phyloP scores from a whole-genome alignment of 495 filamentous ascomycete genomes.

The Thozetella sp. region DNA sequence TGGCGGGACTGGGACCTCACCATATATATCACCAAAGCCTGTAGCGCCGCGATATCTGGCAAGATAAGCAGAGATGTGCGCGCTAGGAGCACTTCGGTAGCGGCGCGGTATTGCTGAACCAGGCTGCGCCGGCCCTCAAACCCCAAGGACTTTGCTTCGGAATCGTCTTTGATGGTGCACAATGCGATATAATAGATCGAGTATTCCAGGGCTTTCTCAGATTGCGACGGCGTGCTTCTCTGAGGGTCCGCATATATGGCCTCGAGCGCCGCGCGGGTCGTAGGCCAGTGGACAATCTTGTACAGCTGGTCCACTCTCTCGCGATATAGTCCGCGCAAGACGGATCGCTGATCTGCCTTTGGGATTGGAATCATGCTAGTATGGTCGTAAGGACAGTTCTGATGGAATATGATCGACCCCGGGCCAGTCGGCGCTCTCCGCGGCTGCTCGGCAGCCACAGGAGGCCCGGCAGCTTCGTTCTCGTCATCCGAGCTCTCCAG shows the following conservation, averaged over 20 bases:
- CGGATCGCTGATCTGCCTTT: neutral
- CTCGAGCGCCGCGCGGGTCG: neutral
- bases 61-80: neutral
- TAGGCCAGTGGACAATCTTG: neutral
- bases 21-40: neutral
- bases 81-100: neutral
- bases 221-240: neutral
- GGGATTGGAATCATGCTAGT: neutral
- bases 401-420: neutral
- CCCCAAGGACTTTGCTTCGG: neutral
- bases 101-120: neutral
- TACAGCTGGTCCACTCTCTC: neutral
- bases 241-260: neutral
- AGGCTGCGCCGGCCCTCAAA: neutral
- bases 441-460: no score
- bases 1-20: no score
- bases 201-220: neutral
- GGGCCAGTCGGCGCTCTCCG: neutral
- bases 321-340: neutral
- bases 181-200: neutral
- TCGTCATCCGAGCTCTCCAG: neutral
- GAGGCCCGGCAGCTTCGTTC: no score
- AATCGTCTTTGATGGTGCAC: neutral
- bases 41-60: neutral
- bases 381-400: neutral